A percentile compares a stretch with the other conserved stretches of the same genome.
These are phyloP conservation scores for Neolentinus lepideus DNA, from an alignment of 1,284 basidiomycete species.

Conservation along the genomic window DNA sequence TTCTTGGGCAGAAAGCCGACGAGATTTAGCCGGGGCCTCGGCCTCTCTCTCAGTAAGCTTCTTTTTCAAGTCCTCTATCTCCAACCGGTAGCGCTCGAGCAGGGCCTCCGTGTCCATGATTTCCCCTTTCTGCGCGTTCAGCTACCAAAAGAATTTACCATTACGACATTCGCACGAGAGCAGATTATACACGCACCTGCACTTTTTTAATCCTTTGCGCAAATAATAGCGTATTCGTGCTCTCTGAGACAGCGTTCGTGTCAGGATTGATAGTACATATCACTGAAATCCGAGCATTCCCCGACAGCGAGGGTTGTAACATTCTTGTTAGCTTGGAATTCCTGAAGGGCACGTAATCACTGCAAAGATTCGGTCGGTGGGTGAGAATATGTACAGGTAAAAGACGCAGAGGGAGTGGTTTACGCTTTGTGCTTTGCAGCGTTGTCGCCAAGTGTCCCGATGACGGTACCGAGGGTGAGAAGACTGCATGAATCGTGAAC, in stretches of 20 bases:
- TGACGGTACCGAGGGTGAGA: conserved; percentile 85
- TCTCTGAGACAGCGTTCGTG: conserved; percentile 66
- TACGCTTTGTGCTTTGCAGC: conserved; percentile 72
- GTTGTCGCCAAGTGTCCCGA: conserved; percentile 83
- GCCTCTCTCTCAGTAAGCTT: conserved; percentile 65
- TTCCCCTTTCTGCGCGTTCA: conserved; percentile 90
- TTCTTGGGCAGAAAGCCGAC: conserved; percentile 65
- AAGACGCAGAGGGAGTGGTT: conserved; percentile 9
- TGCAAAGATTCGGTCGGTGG: conserved; percentile 18
- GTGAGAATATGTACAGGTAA: background rate
- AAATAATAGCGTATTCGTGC: conserved; percentile 81
- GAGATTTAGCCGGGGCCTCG: conserved; percentile 39
- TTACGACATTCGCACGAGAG: background rate
- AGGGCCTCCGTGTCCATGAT: conserved; percentile 89
- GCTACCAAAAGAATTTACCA: conserved; percentile 26
- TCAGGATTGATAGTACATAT: conserved; percentile 94
- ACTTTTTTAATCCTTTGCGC: conserved; percentile 86
- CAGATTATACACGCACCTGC: conserved; percentile 32
- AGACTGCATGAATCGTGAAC: conserved; percentile 39
- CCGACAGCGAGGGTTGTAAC: conserved; percentile 90
- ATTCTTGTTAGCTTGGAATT: conserved; percentile 94
- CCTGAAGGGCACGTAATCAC: conserved; percentile 90
- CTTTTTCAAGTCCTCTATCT: conserved; percentile 80
- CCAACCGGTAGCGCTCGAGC: conserved; percentile 85
- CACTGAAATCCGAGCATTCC: conserved; percentile 93